A percentile compares a stretch with the other conserved stretches of the same genome.
Conservation (phyloP, 2,329 filamentous ascomycete species). For the Zasmidium cellare region DNA sequence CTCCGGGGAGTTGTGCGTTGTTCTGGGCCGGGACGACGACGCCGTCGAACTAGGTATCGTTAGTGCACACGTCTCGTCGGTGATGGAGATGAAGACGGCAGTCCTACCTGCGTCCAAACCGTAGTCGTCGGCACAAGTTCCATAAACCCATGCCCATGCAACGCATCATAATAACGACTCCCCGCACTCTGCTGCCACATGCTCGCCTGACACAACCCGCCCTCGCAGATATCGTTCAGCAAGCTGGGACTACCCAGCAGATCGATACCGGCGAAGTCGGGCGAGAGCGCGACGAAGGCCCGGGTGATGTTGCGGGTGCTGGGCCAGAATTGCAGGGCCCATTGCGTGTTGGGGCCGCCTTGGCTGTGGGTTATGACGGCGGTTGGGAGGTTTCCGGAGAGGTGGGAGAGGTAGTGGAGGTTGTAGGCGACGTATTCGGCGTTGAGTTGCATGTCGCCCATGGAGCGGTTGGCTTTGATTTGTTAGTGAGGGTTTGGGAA, state of each 20-base stretch:
- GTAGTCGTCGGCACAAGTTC: constrained; percentile 30
- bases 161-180: constrained; percentile 30
- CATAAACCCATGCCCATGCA: constrained; percentile 26
- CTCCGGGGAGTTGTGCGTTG: constrained; percentile 32
- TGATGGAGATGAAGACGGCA: too few species aligned
- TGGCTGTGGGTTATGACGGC: constrained; percentile 33
- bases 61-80: too few species aligned
- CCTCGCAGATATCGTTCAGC: constrained; percentile 25
- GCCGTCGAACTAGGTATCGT: constrained; percentile 22
- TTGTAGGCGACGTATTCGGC: constrained; percentile 34
- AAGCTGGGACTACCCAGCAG: constrained; percentile 22
- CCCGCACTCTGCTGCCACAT: constrained; percentile 33
- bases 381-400: constrained; percentile 27
- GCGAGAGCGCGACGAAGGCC: constrained; percentile 29
- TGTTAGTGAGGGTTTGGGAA: background rate
- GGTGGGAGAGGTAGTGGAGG: constrained; percentile 29
- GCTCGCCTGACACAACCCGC: constrained; percentile 29
- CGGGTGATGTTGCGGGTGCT: constrained; percentile 27
- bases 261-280: constrained; percentile 32
- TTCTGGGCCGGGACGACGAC: constrained; percentile 27
- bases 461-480: constrained; percentile 24
- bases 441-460: constrained; percentile 35
- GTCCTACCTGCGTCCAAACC: constrained; percentile 27
- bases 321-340: constrained; percentile 35
- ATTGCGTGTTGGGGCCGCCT: constrained; percentile 33